phyloP scores from a whole-genome alignment of 441 rosid species.

The Pelargonium myrrhifolium region DNA sequence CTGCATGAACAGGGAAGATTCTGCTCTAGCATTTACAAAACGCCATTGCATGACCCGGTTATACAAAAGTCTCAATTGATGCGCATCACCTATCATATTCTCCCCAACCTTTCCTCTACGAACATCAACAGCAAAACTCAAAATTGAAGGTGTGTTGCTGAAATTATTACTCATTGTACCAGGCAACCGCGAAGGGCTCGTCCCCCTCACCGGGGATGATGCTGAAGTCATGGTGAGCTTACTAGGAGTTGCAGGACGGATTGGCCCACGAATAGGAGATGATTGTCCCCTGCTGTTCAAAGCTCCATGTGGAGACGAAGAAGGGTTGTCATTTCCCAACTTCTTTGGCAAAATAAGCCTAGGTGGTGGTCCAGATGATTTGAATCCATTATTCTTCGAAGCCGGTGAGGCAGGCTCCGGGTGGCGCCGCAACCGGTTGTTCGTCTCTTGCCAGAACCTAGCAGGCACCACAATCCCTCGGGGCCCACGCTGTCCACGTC shows the following conservation, averaged over 20 bases:
- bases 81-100: slow-evolving; percentile 51
- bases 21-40: slow-evolving; percentile 71
- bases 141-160: slow-evolving; percentile 43
- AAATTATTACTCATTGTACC: slow-evolving; percentile 30
- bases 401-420: slow-evolving; percentile 36
- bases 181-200: slow-evolving; percentile 56
- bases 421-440: slow-evolving; percentile 28
- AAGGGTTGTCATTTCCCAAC: slow-evolving; percentile 40
- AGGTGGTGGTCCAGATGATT: slow-evolving; percentile 28
- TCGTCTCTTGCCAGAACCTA: slow-evolving; percentile 52
- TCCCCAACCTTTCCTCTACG: slow-evolving; percentile 64
- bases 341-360: slow-evolving; percentile 41
- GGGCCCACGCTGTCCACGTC: slow-evolving; percentile 24
- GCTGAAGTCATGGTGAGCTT: slow-evolving; percentile 39
- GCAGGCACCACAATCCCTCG: slow-evolving; percentile 46
- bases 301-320: slow-evolving; percentile 44
- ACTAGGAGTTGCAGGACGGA: slow-evolving; percentile 68
- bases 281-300: slow-evolving; percentile 36
- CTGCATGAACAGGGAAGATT: slow-evolving; percentile 43
- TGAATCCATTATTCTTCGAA: slow-evolving; percentile 27
- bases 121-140: slow-evolving; percentile 73
- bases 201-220: slow-evolving; percentile 54
- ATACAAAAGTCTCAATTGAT: slow-evolving; percentile 56
- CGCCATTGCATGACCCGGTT: slow-evolving; percentile 82
- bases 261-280: slow-evolving; percentile 44